These are phyloP conservation scores for Monosporascus ibericus DNA, from an alignment of 2,329 filamentous ascomycete genomes.

Conservation along the genomic window DNA sequence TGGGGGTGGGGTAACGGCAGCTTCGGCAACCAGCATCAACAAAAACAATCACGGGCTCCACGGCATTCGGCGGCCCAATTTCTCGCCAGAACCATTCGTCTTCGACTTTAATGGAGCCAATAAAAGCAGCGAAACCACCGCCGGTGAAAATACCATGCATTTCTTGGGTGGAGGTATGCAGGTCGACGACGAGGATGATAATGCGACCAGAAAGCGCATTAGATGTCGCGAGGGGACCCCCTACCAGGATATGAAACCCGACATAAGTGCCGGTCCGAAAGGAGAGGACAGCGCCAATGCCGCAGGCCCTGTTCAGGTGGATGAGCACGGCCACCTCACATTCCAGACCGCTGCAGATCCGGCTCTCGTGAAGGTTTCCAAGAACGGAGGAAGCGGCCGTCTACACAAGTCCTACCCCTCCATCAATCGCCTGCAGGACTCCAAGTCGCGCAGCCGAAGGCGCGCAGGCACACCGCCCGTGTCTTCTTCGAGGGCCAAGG, in stretches of 20 bases:
- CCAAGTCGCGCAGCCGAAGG: slow-evolving; percentile 28
- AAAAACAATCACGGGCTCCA: slow-evolving; percentile 1
- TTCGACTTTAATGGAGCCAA: slow-evolving; percentile 23
- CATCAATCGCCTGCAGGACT: slow-evolving; percentile 32
- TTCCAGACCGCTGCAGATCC: slow-evolving; percentile 18
- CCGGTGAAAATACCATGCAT: background rate
- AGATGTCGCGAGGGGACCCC: slow-evolving; percentile 25
- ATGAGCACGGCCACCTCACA: slow-evolving; percentile 9
- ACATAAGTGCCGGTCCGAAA: slow-evolving; percentile 2
- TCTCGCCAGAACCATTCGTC: slow-evolving; percentile 14
- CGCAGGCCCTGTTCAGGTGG: slow-evolving; percentile 8
- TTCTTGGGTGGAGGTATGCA: slow-evolving; percentile 17
- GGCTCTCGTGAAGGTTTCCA: slow-evolving; percentile 9
- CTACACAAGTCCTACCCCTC: slow-evolving; percentile 31
- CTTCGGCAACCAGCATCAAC: slow-evolving; percentile 9
- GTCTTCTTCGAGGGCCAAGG: slow-evolving; percentile 14
- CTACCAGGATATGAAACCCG: background rate
- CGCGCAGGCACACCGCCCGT: slow-evolving; percentile 22
- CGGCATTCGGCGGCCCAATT: slow-evolving; percentile 4
- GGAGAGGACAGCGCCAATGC: slow-evolving; percentile 8
- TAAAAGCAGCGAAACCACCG: slow-evolving; percentile 1
- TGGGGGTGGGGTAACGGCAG: slow-evolving; percentile 30
- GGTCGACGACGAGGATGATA: slow-evolving; percentile 24
- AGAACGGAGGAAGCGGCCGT: slow-evolving; percentile 10
- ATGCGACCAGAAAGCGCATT: slow-evolving; percentile 31